Base-by-base conservation (phyloP, 768 basidiomycete genomes). In the Macrolepiota dolichaula region DNA sequence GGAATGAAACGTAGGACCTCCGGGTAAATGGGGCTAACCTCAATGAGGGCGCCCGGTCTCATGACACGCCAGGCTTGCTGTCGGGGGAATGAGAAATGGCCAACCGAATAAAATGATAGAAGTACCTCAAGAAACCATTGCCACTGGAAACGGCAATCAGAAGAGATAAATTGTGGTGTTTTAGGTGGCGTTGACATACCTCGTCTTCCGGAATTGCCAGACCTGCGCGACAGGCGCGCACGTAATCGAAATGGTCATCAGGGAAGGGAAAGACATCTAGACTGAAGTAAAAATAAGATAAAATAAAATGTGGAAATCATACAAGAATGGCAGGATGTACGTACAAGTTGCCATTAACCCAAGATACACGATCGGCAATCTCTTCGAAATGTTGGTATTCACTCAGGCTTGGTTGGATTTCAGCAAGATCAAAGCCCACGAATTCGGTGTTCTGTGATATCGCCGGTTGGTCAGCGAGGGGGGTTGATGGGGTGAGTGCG, bases 141-240 rank as follows among this genome's bases (percentile, higher is more conserved):
- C 88, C 89, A 91, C 82, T 88, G 57, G 40, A 38, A 27, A 35
- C 10, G 5, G 42, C 44, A 37, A 12, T 52, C 37, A 42, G n/a
- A 22, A 57, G 63, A 24, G 63, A 25, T 22, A 13, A 6, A 49
- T 24, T 49, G 25, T 24, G 51, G 54, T 64, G 24, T 49, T 44
- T 40, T 38, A 35, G 38, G 47, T 29, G 22, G 17, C 15, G 11
- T 24, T 19, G 50, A 62, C 64, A 38, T 58, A 77, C 87, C 80
- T 89, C 85, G 66, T 88, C 84, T 71, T 91, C 88, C 11, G 89
- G 88, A 37, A 91, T 81, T 22, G 82, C 86, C 4, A 90, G 78
- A 2, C 86, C 88, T 56, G 89, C 80, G 40, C 81, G 79, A 36
- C 79, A 80, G 66, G 89, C 81, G 52, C 87, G 79, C 9, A 91